Evolutionary conservation across 768 basidiomycete genomes (phyloP), one percentile per base, ranked within the genome.

Genomic region (Xerocomellus chrysenteron): DNA sequence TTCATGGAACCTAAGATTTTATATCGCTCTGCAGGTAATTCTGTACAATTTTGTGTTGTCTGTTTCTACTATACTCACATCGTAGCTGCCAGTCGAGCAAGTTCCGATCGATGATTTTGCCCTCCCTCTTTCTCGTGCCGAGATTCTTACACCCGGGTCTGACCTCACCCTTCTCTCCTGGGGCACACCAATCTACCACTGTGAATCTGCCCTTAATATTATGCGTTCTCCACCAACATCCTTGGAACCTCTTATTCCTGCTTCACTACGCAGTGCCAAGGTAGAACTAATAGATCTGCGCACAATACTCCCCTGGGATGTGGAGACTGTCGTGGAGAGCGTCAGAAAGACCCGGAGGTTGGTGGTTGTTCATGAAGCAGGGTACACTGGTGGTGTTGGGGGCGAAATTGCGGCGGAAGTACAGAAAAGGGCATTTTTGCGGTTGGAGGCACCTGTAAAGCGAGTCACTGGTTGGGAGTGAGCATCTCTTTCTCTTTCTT

Each of bases 1-100:
- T 92, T 98, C 72, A 92, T 98, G 87, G 94, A 98, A 71, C 94
- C 94, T 44, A 87, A 98, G 76, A 82, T 96, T 54, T 76, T 98
- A 14, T 98, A 98, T 69, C 87, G 94, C 48, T 94, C 94, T 44
- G 84, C 94, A 65, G 83, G 89, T 89, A 62, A 47, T 55, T 50
- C 17, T 46, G 14, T 12, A 10, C 24, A 13, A 28, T 9, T 16
- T 37, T 37, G 32, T 28, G 37, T 33, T 35, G 21, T 39, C 24
- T 30, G 11, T 35, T 41, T 43, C 16, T 33, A 39, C 16, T 8
- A 14, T 49, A 16, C 59, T 63, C 32, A 66, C 50, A 39, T 24
- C 33, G 3, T 39, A 42, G 14, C 33, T 43, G 19, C 19, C 60
- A 88, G 88, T 95, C 39, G 94, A 98, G 68, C 92, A 97, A 73